Percentiles rank a stretch among this genome's conserved stretches.
Evolutionary conservation across 495 filamentous ascomycete species (phyloP).

Genomic region (Penicillium psychrofluorescens): DNA sequence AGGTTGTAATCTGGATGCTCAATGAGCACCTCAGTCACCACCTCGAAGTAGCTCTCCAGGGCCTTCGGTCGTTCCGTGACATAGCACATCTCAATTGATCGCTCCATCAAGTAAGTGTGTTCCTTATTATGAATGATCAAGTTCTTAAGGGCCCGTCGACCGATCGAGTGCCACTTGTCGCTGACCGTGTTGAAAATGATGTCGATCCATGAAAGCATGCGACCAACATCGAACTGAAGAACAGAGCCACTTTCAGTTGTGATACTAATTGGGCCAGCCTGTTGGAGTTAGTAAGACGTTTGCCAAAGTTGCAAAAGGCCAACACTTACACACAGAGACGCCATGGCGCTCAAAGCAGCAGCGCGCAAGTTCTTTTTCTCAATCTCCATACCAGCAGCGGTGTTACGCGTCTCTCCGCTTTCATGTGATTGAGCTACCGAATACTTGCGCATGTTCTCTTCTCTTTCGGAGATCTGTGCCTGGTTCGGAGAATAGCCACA

Average conservation of each 20-base stretch:
- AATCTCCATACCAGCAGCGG: constrained; percentile 88
- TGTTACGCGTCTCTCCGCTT: constrained; percentile 60
- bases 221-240: constrained; percentile 82
- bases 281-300: constrained; percentile 1
- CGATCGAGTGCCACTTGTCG: constrained; percentile 88
- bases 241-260: constrained; percentile 75
- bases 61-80: constrained; percentile 60
- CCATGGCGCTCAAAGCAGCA: constrained; percentile 92
- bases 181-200: constrained; percentile 85
- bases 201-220: constrained; percentile 91
- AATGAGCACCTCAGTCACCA: constrained; percentile 77
- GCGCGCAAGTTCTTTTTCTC: constrained; percentile 88
- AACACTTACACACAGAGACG: constrained; percentile 69
- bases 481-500: constrained; percentile 96
- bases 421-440: constrained; percentile 61
- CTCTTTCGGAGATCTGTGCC: constrained; percentile 67
- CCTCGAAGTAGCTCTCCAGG: constrained; percentile 91
- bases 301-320: not conserved
- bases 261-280: constrained; percentile 80
- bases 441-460: constrained; percentile 81
- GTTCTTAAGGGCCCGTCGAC: constrained; percentile 82
- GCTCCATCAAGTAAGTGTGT: constrained; percentile 72
- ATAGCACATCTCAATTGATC: constrained; percentile 86
- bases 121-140: constrained; percentile 85
- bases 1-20: constrained; percentile 71